Base-by-base conservation (phyloP, 805 yeast species). In the Kurtzmaniella fragi region DNA sequence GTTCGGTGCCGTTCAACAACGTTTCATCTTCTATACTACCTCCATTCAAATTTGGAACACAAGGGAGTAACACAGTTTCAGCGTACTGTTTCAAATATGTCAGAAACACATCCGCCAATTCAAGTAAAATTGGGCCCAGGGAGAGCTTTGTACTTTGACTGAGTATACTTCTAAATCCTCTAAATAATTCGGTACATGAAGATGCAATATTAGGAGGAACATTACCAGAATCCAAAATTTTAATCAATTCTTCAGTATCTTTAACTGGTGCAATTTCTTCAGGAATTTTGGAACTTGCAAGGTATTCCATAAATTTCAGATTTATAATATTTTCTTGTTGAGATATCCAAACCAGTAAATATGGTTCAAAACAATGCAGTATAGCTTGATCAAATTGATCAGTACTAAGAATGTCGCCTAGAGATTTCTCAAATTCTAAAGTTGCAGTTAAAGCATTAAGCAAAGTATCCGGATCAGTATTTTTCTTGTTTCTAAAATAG, bases 161-260 rank as follows among this genome's bases (percentile, higher is more conserved):
- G 28, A 93, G 60, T 7, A 84, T 64, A 35, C 81, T 81, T 43
- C 95, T 77, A 56, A 86, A 90, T 2, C 77, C 63, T 50, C 88
- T 76, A 59, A 93, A 90, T 27, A 93, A 61, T 48, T 91, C 97
- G 1, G 95, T 87, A 9, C 95, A 84, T 0, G 96, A 85, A 29
- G 83, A 86, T 7, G 93, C 69, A 12, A 93, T 90, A 51, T 82
- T 77, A 4, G 83, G 76, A 8, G 30, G 32, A 8, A 75, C 68
- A 30, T 71, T 74, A 28, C 72, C 64, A 11, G 64, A 70, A 38
- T 67, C 67, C 14, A 68, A 62, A 5, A 66, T 64, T 4, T 65
- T 62, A n/a, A 56, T 50, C 15, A 68, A 44, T 44, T 67, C 59
- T 49, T 61, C 41, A 3, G 42, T 16, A 35, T 44, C 28, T 32